phyloP scores from a whole-genome alignment of 306 rosid genomes.

The Lotus japonicus region DNA sequence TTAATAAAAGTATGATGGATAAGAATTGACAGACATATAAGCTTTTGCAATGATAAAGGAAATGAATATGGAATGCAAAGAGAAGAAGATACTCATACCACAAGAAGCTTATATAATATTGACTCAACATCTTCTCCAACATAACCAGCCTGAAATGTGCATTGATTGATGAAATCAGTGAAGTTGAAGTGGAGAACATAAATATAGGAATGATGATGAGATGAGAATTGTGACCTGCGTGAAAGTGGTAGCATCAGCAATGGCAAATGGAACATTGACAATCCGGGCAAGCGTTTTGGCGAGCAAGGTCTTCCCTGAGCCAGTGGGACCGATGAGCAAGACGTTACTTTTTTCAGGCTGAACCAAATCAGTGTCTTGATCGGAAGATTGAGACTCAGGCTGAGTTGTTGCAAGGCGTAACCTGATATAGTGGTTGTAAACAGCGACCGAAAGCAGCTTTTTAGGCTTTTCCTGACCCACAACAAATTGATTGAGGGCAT shows the following conservation, averaged over 20 bases:
- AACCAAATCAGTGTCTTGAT: conserved; percentile 21
- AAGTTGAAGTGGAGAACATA: background rate
- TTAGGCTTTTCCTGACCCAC: conserved; percentile 60
- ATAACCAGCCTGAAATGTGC: conserved; percentile 56
- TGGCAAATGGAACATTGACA: conserved; percentile 66
- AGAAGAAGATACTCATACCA: conserved; percentile 31
- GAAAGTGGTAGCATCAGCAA: conserved; percentile 67
- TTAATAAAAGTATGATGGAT: background rate
- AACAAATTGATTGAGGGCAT: conserved; percentile 41
- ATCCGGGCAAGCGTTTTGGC: conserved; percentile 76
- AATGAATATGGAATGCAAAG: no score
- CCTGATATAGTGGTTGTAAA: conserved; percentile 69
- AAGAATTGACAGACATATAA: background rate
- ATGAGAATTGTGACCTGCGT: conserved; percentile 40
- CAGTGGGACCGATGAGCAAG: conserved; percentile 66
- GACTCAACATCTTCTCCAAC: conserved; percentile 78
- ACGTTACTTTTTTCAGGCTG: conserved; percentile 67
- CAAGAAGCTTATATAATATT: conserved; percentile 50
- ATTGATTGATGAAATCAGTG: background rate
- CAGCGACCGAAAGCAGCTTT: conserved; percentile 79
- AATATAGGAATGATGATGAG: background rate
- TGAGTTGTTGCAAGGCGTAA: conserved; percentile 26
- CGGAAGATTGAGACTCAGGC: background rate
- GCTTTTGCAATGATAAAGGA: background rate
- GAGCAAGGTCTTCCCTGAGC: conserved; percentile 75